Conservation (phyloP, 2,329 filamentous ascomycete species). For the Botryotinia globosa region DNA sequence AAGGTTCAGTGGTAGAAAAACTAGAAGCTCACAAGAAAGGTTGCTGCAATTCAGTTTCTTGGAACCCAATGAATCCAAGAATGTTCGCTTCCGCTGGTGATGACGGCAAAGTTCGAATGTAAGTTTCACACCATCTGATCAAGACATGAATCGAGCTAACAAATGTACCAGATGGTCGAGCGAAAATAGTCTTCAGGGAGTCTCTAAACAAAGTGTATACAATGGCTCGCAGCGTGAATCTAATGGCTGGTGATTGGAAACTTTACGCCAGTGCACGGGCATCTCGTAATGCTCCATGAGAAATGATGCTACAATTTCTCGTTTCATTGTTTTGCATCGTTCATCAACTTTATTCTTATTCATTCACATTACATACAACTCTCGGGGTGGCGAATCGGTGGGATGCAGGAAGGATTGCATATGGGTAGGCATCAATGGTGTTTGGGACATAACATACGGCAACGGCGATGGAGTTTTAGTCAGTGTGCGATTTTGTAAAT, state of each 20-base stretch:
- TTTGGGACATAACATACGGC: conserved; percentile 10
- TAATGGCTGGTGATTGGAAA: conserved; percentile 28
- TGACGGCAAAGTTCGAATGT: conserved; percentile 83
- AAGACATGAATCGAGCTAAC: conserved; percentile 2
- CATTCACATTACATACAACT: conserved; percentile 15
- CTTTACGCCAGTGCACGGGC: background rate
- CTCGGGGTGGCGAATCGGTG: conserved; percentile 21
- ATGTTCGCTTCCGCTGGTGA: conserved; percentile 93
- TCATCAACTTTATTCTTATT: background rate
- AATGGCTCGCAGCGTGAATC: conserved; percentile 24
- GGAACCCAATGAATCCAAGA: conserved; percentile 79
- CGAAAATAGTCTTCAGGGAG: conserved; percentile 20
- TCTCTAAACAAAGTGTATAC: conserved; percentile 19
- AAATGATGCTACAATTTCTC: background rate
- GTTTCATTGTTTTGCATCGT: conserved; percentile 18
- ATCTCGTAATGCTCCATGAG: conserved; percentile 13
- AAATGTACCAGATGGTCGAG: conserved; percentile 31
- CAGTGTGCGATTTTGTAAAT: background rate
- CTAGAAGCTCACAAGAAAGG: conserved; percentile 72
- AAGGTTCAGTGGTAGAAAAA: conserved; percentile 70
- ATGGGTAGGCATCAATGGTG: conserved; percentile 18
- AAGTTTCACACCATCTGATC: conserved; percentile 42
- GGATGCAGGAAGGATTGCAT: conserved; percentile 18
- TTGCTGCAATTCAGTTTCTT: conserved; percentile 81
- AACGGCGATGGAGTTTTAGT: conserved; percentile 7